Conservation (phyloP, 2,329 filamentous ascomycete genomes). For the Alternaria brassicicola region DNA sequence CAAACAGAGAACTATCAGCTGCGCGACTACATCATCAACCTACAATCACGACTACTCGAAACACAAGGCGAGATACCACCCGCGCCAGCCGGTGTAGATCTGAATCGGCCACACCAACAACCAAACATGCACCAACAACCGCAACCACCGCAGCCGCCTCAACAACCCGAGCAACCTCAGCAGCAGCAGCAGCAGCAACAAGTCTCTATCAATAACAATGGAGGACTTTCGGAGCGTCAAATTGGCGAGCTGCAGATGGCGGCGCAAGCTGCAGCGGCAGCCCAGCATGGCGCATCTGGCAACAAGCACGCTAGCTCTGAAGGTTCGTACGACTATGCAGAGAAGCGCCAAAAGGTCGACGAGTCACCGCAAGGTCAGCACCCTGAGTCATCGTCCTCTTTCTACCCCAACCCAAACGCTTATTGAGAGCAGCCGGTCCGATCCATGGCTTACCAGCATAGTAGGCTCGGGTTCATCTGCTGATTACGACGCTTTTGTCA, state of each 20-base stretch:
- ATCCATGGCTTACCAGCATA: constrained; percentile 31
- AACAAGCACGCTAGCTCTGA: constrained; percentile 45
- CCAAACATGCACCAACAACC: constrained; percentile 30
- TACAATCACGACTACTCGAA: constrained; percentile 86
- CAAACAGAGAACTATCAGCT: constrained; percentile 89
- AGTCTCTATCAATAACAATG: constrained; percentile 36
- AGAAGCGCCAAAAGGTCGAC: constrained; percentile 46
- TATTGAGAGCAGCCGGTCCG: constrained; percentile 40
- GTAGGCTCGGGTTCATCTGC: constrained; percentile 21
- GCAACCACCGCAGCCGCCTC: constrained; percentile 25
- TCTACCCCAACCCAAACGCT: constrained; percentile 38
- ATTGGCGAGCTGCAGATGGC: constrained; percentile 45
- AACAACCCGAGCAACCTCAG: constrained; percentile 29
- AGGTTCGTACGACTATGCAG: constrained; percentile 41
- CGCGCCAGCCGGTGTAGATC: constrained; percentile 78
- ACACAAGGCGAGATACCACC: constrained; percentile 82
- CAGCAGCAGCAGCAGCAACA: constrained; percentile 32
- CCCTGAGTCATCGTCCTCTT: constrained; percentile 23
- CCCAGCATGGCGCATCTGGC: constrained; percentile 39
- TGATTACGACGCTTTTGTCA: constrained; percentile 28
- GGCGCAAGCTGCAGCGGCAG: constrained; percentile 44
- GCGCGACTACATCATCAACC: constrained; percentile 87
- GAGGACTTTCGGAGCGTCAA: constrained; percentile 46
- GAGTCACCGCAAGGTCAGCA: constrained; percentile 45
- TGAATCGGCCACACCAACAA: constrained; percentile 61